These are phyloP conservation scores for Boletus smithii DNA, from an alignment of 1,284 basidiomycete species.

Conservation along the genomic window DNA sequence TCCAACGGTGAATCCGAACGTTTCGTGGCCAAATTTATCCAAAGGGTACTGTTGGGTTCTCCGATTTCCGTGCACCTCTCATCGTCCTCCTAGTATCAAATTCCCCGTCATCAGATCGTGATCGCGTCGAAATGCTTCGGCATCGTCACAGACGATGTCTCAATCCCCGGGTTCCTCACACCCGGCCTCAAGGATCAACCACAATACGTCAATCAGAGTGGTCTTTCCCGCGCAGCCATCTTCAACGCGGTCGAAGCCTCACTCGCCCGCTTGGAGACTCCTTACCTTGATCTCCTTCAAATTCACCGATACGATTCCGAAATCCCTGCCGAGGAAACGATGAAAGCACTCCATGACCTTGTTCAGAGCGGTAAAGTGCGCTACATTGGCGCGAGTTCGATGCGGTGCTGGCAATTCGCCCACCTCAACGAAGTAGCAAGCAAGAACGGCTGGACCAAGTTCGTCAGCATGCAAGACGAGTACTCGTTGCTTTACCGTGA, in stretches of 20 bases:
- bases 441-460: constrained; percentile 37
- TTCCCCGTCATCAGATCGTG: constrained; percentile 52
- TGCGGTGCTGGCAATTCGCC: constrained; percentile 44
- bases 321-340: constrained; percentile 41
- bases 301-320: constrained; percentile 41
- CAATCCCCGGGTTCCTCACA: not conserved
- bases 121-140: constrained; percentile 42
- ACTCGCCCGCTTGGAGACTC: constrained; percentile 39
- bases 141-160: constrained; percentile 19
- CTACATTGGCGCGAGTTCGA: constrained; percentile 46
- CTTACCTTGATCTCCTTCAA: constrained; percentile 48
- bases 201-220: constrained; percentile 44
- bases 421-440: constrained; percentile 40
- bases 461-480: constrained; percentile 41
- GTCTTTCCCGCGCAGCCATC: constrained; percentile 43
- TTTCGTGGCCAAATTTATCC: constrained; percentile 52
- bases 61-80: not conserved
- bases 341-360: constrained; percentile 46
- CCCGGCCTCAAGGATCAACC: constrained; percentile 20
- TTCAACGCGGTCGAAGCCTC: constrained; percentile 46
- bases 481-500: constrained; percentile 43
- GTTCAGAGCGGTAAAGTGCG: constrained; percentile 42
- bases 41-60: constrained; percentile 27
- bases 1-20: constrained; percentile 49
- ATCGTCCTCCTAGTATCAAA: constrained; percentile 39